Percentiles rank a stretch among this genome's conserved stretches.
Evolutionary conservation across 2,329 filamentous ascomycete genomes (phyloP).

Genomic region (Incumbomyces delicatus): DNA sequence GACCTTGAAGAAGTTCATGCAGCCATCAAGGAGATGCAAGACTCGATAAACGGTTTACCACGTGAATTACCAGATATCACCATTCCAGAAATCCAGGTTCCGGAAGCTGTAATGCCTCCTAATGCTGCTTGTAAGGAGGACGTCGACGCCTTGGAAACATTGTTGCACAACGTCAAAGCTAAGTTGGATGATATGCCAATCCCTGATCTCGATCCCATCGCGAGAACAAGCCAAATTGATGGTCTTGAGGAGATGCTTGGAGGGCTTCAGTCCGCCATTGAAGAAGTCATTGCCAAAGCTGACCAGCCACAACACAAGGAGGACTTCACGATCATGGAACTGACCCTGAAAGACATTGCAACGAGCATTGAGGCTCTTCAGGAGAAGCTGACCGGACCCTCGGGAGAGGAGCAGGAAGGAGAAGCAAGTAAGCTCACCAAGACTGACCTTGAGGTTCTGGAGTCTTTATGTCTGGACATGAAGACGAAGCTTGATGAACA

Average conservation of each 20-base stretch:
- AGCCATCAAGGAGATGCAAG: slow-evolving; percentile 45
- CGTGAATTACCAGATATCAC: slow-evolving; percentile 19
- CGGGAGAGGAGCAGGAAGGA: slow-evolving; percentile 26
- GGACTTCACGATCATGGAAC: slow-evolving; percentile 66
- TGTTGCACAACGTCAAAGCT: slow-evolving; percentile 80
- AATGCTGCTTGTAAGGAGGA: slow-evolving; percentile 67
- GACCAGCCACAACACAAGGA: slow-evolving; percentile 62
- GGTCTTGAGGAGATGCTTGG: slow-evolving; percentile 58
- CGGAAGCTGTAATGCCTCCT: slow-evolving; percentile 25
- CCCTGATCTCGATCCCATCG: slow-evolving; percentile 57
- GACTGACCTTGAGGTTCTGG: slow-evolving; percentile 70
- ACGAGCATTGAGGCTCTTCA: slow-evolving; percentile 63
- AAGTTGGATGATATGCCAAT: slow-evolving; percentile 69
- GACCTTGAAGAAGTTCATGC: slow-evolving; percentile 38
- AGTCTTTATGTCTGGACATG: slow-evolving; percentile 73
- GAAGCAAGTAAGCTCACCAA: slow-evolving; percentile 56
- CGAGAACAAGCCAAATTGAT: slow-evolving; percentile 53
- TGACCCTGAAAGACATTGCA: slow-evolving; percentile 69
- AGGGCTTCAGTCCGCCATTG: slow-evolving; percentile 65
- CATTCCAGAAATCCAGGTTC: slow-evolving; percentile 28
- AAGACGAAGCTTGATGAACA: slow-evolving; percentile 69
- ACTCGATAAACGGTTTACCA: slow-evolving; percentile 43
- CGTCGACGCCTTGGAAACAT: slow-evolving; percentile 79
- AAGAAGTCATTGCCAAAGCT: slow-evolving; percentile 56
- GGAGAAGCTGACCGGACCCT: slow-evolving; percentile 33